Evolutionary conservation across 2,329 filamentous ascomycete genomes (phyloP), one percentile per base, ranked within the genome.

Genomic region (Chrysoporthe deuterocubensis): DNA sequence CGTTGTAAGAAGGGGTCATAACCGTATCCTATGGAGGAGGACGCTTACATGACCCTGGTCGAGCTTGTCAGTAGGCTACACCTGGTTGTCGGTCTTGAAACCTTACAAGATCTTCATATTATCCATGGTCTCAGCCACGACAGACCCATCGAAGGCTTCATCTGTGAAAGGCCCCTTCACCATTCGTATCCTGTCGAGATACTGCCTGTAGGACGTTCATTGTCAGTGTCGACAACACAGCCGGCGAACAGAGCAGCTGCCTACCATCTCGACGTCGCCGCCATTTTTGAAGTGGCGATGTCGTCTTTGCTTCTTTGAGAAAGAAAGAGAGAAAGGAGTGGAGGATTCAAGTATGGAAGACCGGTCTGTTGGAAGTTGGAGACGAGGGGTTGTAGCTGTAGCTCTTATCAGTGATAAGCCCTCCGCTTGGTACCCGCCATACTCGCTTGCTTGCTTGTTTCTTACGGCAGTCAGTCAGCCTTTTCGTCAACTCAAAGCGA

Each of bases 101-200:
- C 79, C 90, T 77, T 80, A 93, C 87, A 97, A 78, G 67, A 97
- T 85, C 78, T 93, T 96, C 75, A 92, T 89, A 59, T 84, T 84
- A 67, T 92, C 89, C 71, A 93, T 82, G 69, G 79, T 85, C 69
- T 83, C 82, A 8, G 82, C 80, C 7, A 87, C 79, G 34, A 82
- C 82, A 71, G 87, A 84, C 62, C 85, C 83, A 61, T 82, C 82
- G 37, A 82, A 81, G 18, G 82, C 81, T 8, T 81, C 63, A 40
- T 88, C 85, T 71, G 94, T 91, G 44, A 92, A 97, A 1, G 96
- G 93, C 1, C 96, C 95, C 3, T 86, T 82, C 43, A 89, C 90
- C 68, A 85, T 89, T 67, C 97, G 86, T 71, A 97, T 89, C 70
- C 87, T 90, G 80, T 98, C 89, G 67, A 98, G 86, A 77, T 97